Percentiles rank a stretch among this genome's conserved stretches.
phyloP scores from a whole-genome alignment of 345 rosid species.

The Salix purpurea region DNA sequence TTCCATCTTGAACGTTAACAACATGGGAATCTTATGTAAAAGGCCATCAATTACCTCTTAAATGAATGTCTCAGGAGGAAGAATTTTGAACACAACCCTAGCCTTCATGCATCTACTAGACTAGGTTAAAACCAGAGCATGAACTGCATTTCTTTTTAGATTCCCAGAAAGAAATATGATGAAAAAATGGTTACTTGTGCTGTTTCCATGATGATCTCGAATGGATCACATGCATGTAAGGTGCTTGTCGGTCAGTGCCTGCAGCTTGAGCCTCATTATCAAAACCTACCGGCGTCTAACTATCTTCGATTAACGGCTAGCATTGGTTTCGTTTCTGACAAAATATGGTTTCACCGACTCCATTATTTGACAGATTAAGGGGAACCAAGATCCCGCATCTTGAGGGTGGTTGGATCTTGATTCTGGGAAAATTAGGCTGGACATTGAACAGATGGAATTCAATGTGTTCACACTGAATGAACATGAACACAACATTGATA shows the following conservation, averaged over 20 bases:
- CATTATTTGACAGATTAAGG: not conserved
- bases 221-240: not conserved
- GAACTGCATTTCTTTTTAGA: not conserved
- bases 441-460: not conserved
- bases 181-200: not conserved
- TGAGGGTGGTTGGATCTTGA: slow-evolving; percentile 33
- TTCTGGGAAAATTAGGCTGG: slow-evolving; percentile 9
- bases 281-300: not conserved
- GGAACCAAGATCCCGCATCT: slow-evolving; percentile 37
- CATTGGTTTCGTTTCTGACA: not conserved
- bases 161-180: not conserved
- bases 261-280: not conserved
- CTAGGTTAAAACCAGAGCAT: not conserved
- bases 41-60: not conserved
- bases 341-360: not conserved
- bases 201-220: not conserved
- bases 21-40: not conserved
- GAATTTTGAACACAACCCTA: not conserved
- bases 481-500: not conserved
- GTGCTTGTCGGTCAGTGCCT: not conserved
- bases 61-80: not conserved
- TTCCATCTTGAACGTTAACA: slow-evolving; percentile 8
- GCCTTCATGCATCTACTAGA: not conserved
- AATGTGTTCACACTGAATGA: no score
- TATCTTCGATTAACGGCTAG: not conserved